A percentile compares a stretch with the other conserved stretches of the same genome.
Evolutionary conservation across 73 alveolate genomes (phyloP).

Genomic region (Paramecium caudatum): DNA sequence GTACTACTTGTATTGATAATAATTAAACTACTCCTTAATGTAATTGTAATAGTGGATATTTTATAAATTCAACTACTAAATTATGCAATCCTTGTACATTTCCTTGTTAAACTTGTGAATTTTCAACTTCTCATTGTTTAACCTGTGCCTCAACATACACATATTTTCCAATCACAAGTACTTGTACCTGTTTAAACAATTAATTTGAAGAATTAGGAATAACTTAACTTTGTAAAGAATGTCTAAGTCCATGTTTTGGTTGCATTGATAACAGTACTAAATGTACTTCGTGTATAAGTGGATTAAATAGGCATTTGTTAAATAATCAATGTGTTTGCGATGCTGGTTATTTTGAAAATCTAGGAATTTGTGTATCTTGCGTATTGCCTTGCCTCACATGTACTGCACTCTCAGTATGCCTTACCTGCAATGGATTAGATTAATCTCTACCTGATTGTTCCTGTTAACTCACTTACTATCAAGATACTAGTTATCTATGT

Average conservation of each 20-base stretch:
- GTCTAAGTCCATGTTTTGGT: background rate
- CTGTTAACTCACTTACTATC: background rate
- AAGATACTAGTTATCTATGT: background rate
- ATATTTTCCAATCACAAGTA: background rate
- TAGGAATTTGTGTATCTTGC: background rate
- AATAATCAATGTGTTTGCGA: background rate
- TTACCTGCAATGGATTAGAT: background rate
- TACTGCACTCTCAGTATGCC: background rate
- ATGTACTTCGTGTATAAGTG: background rate
- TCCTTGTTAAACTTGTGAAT: background rate
- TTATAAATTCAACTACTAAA: background rate
- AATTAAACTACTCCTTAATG: background rate
- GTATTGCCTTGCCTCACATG: conserved; percentile 3
- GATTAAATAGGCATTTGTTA: background rate
- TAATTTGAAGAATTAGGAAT: conserved; percentile 6
- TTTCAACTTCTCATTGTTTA: background rate
- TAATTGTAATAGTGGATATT: background rate
- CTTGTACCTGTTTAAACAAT: conserved; percentile 1
- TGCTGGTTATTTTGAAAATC: conserved; percentile 50
- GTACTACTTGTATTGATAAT: background rate
- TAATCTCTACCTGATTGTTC: background rate
- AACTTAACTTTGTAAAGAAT: background rate
- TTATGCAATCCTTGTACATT: background rate
- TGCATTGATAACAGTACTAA: background rate
- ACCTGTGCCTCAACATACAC: conserved; percentile 20